These are phyloP conservation scores for Phallus indusiatus DNA, from an alignment of 768 basidiomycete species.

Conservation along the genomic window DNA sequence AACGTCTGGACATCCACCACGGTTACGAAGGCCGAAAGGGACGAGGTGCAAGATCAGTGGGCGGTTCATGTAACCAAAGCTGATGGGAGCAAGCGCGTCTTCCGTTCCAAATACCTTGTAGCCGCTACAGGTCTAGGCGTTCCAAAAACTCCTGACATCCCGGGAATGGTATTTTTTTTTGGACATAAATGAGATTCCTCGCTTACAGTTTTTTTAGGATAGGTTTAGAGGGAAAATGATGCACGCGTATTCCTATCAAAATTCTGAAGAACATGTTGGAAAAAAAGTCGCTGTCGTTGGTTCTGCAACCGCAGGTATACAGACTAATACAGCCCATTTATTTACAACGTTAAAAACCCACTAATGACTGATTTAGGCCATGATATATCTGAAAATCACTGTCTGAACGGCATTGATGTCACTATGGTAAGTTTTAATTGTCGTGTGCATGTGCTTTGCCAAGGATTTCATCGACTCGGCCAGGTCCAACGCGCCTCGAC, in stretches of 20 bases:
- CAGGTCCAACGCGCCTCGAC: slow-evolving; percentile 34
- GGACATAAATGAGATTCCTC: no score
- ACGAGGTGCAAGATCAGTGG: not conserved
- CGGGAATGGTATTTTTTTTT: not conserved
- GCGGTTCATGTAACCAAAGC: not conserved
- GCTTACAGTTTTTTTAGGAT: not conserved
- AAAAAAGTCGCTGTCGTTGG: not conserved
- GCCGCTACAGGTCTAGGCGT: not conserved
- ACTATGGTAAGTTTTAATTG: not conserved
- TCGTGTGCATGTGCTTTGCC: slow-evolving; percentile 13
- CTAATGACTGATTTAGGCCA: slow-evolving; percentile 18
- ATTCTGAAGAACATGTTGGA: not conserved
- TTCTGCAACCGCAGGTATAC: not conserved
- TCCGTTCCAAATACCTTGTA: not conserved
- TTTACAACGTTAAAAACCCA: no score
- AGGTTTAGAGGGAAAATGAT: not conserved
- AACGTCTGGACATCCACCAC: slow-evolving; percentile 30
- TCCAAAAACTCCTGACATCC: not conserved
- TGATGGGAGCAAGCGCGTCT: not conserved
- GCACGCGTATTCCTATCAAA: not conserved
- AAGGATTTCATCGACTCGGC: slow-evolving; percentile 22
- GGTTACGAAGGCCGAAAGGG: not conserved
- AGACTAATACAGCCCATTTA: not conserved
- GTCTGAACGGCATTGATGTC: not conserved
- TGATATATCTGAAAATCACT: slow-evolving; percentile 29